phyloP scores from a whole-genome alignment of 768 basidiomycete genomes.

The Phanerochaete sordida region DNA sequence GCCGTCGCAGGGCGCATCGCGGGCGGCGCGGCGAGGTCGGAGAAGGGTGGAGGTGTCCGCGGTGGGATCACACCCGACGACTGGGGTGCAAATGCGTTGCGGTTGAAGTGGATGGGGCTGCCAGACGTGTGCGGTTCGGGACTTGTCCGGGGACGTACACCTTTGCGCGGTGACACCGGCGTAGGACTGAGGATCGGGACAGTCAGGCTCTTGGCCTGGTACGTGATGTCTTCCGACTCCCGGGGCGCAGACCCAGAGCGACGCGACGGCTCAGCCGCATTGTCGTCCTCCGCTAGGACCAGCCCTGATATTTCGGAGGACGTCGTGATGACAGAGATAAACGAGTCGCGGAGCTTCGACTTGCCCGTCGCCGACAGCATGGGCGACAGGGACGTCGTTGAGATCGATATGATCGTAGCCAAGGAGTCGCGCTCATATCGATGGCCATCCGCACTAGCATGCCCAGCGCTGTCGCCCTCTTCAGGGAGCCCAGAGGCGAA shows the following conservation, averaged over 20 bases:
- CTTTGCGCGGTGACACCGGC: background rate
- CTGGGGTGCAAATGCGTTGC: background rate
- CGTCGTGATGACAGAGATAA: slow-evolving; percentile 11
- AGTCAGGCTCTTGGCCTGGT: background rate
- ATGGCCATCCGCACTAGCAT: slow-evolving; percentile 5
- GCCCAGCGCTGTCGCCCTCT: slow-evolving; percentile 9
- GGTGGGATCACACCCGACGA: background rate
- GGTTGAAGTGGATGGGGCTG: background rate
- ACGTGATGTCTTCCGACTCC: background rate
- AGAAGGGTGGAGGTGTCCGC: slow-evolving; percentile 10
- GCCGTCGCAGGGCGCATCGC: background rate
- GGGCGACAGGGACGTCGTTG: slow-evolving; percentile 15
- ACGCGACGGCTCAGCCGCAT: background rate
- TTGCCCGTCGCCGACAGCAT: background rate
- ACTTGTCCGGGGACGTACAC: background rate
- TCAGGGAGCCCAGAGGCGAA: slow-evolving; percentile 12
- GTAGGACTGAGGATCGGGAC: background rate
- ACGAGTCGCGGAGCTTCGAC: slow-evolving; percentile 11
- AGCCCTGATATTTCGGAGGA: slow-evolving; percentile 11
- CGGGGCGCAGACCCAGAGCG: background rate
- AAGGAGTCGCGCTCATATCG: slow-evolving; percentile 19
- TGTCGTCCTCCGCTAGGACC: background rate
- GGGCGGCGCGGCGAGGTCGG: background rate
- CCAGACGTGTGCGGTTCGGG: background rate
- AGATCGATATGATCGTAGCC: slow-evolving; percentile 21